phyloP scores from a whole-genome alignment of 768 basidiomycete species.

The Melanogaster broomeanus region DNA sequence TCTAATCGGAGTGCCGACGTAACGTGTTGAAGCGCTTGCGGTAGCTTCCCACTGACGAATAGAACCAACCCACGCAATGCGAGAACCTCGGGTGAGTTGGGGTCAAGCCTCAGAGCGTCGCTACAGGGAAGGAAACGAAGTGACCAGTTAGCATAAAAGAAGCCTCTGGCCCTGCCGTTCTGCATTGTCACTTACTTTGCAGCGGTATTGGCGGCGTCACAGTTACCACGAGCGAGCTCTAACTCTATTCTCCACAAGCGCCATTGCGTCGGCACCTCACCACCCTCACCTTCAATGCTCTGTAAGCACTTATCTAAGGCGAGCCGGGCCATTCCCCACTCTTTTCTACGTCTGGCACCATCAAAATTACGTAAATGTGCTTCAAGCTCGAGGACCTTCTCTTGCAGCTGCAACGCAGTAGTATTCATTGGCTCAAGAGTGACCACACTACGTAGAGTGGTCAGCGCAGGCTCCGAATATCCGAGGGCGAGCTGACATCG shows the following conservation, averaged over 20 bases:
- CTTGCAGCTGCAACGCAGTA: constrained; percentile 59
- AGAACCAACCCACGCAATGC: constrained; percentile 77
- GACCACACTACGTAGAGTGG: constrained; percentile 63
- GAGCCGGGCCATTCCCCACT: constrained; percentile 80
- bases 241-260: constrained; percentile 77
- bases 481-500: constrained; percentile 85
- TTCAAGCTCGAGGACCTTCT: constrained; percentile 62
- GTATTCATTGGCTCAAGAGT: constrained; percentile 63
- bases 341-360: constrained; percentile 52
- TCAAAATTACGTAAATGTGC: constrained; percentile 67
- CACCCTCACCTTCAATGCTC: constrained; percentile 72
- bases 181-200: constrained; percentile 60
- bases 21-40: constrained; percentile 71
- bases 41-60: constrained; percentile 69
- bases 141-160: constrained; percentile 5
- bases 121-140: constrained; percentile 35
- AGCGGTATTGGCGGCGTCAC: constrained; percentile 71
- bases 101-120: constrained; percentile 70
- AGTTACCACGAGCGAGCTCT: constrained; percentile 67
- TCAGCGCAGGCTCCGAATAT: constrained; percentile 62
- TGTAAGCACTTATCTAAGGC: constrained; percentile 78
- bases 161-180: neutral
- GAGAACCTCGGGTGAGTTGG: constrained; percentile 79
- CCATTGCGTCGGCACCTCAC: constrained; percentile 79
- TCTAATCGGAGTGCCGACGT: constrained; percentile 74